Base-by-base conservation (phyloP, 1,284 basidiomycete species). In the Sporisorium graminicola region DNA sequence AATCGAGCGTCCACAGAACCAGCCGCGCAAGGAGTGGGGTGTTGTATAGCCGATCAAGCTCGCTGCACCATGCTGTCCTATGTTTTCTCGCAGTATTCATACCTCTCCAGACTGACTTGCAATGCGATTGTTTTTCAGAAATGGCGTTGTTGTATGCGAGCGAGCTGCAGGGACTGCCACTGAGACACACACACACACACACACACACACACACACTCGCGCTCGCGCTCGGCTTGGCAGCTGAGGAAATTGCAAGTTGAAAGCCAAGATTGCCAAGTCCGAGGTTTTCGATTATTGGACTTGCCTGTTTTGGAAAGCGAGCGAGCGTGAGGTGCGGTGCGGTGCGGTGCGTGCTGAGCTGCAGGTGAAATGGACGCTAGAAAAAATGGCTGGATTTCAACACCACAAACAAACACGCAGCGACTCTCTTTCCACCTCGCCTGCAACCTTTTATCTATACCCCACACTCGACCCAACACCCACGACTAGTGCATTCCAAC, bases 21-120 rank as follows among this genome's bases (percentile, higher is more conserved):
- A 72, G 64, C 66, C 72, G 0, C 56, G 77, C 14, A 68, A 65
- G 40, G 77, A 78, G 56, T 78, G 71, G 73, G 77, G 69, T 2
- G 69, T 72, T 18, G 74, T 78, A 4, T 78, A 55, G 50, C 24
- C 20, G 20, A 52, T 18, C 46, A 18, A 16, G 10, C 16, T 16
- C 24, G 31, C 22, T n/a, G 26, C n/a, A n/a, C n/a, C n/a, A n/a
- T 43, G 5, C 22, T 42, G 8, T 8, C 31, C 44, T 29, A 54
- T 27, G 16, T 27, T 42, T n/a, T 22, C 27, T 12, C 29, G 31
- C 26, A 22, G 24, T 37, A 22, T 44, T 18, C 20, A n/a, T n/a
- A n/a, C n/a, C n/a, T n/a, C n/a, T n/a, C n/a, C n/a, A 26, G 49
- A 33, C 24, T 50, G 40, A 6, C 7, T 20, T 43, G 27, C n/a